Conservation (phyloP, 116 monocot genomes). For the Thalassia testudinum region DNA sequence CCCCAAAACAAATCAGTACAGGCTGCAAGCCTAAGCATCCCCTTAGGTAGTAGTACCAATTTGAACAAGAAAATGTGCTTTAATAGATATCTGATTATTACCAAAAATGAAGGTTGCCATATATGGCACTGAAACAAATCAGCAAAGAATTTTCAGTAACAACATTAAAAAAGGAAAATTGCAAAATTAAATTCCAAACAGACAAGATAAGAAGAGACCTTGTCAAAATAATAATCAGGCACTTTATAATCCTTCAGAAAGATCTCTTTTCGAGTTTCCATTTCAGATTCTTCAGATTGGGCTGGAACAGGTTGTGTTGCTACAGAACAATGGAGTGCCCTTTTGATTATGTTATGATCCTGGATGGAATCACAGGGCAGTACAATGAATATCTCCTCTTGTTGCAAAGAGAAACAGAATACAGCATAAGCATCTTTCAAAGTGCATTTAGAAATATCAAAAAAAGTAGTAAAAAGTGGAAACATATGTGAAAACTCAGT, state of each 20-base stretch:
- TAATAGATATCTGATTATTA: no score
- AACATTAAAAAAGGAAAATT: not conserved
- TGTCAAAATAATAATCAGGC: slow-evolving; percentile 83
- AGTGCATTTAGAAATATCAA: no score
- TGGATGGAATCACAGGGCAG: slow-evolving; percentile 13
- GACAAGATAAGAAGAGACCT: slow-evolving; percentile 21
- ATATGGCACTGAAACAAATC: not conserved
- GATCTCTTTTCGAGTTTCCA: slow-evolving; percentile 84
- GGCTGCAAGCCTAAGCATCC: no score
- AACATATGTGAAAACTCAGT: no score
- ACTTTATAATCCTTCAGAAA: slow-evolving; percentile 89
- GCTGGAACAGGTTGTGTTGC: slow-evolving; percentile 48
- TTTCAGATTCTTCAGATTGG: slow-evolving; percentile 53
- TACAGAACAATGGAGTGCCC: slow-evolving; percentile 43
- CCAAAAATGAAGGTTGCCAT: no score
- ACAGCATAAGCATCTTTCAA: no score
- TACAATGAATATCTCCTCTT: no score
- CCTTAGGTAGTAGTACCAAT: no score
- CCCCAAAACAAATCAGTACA: no score
- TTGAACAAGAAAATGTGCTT: no score
- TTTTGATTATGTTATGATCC: slow-evolving; percentile 30
- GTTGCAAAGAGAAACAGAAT: no score
- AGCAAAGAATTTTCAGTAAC: not conserved
- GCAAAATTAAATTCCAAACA: not conserved
- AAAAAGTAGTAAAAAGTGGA: no score